Evolutionary conservation across 2,329 filamentous ascomycete species (phyloP), one percentile per base, ranked within the genome.

Genomic region (Diaporthe sp.): DNA sequence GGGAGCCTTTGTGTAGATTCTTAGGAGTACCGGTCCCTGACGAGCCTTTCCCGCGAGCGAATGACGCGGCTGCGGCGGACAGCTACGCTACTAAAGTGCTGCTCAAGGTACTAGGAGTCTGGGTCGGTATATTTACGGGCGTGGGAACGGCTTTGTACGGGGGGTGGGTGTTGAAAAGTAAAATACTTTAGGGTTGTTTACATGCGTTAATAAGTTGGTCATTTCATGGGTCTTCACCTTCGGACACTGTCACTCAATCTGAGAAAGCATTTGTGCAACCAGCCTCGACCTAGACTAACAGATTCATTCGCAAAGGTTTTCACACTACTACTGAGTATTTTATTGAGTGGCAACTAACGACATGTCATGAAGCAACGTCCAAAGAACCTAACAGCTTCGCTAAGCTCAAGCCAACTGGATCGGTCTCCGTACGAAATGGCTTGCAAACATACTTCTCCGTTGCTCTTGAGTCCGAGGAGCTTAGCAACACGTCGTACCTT

Each of bases 21-120:
- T 25, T 75, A 9, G 44, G 49, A 7, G 65, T 71, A n/a, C 65
- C 73, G 2, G 44, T 75, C 4, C 73, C 73, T 9, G 5, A 61
- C 1, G 44, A 63, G 25, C 74, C 74, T 28, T 79, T 82, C 6
- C 80, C 80, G 0, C 76, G 76, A 15, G 77, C 79, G 3, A 82
- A 82, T 42, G 80, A 81, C n/a, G 78, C 73, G 0, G 76, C 80
- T 28, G 80, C 81, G 2, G 77, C 78, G 0, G 72, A 80, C 31
- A 73, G 71, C 12, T 79, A 78, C 31, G 75, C 75, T 9, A 77
- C 73, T 1, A 78, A 74, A 34, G 71, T 80, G 25, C 61, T 80
- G 20, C 39, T 76, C 0, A 77, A 76, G n/a, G 76, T 78, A 5
- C 58, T 78, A 0, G 72, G 68, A 15, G 75, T 77, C 34, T 80